These are phyloP conservation scores for Ramaria sp. DNA, from an alignment of 768 basidiomycete species.

Conservation along the genomic window DNA sequence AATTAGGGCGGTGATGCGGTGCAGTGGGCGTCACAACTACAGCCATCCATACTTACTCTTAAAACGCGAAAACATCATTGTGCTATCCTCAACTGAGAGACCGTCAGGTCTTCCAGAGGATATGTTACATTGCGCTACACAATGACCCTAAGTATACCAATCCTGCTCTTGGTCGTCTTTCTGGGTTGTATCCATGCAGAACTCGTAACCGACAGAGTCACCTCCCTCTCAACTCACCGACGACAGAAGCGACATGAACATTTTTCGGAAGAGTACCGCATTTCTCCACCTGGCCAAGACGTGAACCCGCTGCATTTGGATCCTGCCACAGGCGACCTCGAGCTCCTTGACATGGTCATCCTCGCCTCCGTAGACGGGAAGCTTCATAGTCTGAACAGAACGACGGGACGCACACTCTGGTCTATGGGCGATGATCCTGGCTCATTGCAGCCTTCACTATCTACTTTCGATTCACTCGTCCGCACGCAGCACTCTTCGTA, in stretches of 20 bases:
- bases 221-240: slow-evolving; percentile 1
- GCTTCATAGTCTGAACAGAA: slow-evolving; percentile 86
- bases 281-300: neutral
- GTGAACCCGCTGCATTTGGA: neutral
- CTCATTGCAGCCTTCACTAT: slow-evolving; percentile 27
- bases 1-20: too few species aligned
- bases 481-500: slow-evolving; percentile 53
- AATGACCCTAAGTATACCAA: slow-evolving; percentile 1
- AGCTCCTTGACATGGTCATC: slow-evolving; percentile 71
- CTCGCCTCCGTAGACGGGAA: slow-evolving; percentile 91
- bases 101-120: neutral
- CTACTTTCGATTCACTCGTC: slow-evolving; percentile 62
- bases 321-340: neutral
- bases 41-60: neutral
- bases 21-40: too few species aligned
- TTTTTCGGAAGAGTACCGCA: neutral
- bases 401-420: slow-evolving; percentile 77
- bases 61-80: too few species aligned
- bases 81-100: neutral
- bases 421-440: slow-evolving; percentile 55
- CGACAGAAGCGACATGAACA: neutral
- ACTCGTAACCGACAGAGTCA: neutral
- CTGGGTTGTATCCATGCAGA: slow-evolving; percentile 4
- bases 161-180: neutral
- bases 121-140: neutral